Evolutionary conservation across 345 rosid genomes (phyloP).

Genomic region (Aquilaria malaccensis): DNA sequence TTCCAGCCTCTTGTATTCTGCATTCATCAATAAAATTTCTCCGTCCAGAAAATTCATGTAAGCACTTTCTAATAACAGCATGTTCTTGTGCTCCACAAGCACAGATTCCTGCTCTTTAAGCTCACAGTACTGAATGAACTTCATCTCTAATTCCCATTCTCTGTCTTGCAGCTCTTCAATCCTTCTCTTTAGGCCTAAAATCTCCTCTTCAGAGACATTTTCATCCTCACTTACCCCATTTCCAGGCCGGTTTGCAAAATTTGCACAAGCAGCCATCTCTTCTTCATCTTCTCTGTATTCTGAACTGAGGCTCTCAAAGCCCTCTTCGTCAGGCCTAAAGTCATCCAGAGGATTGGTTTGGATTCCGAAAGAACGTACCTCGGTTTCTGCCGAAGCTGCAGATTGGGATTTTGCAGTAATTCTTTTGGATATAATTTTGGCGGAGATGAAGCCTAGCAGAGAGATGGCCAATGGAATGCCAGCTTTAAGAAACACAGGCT

Average conservation of each 20-base stretch:
- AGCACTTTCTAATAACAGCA: conserved; percentile 31
- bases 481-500: conserved; percentile 58
- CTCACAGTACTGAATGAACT: conserved; percentile 37
- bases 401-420: conserved; percentile 5
- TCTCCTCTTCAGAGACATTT: conserved; percentile 20
- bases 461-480: conserved; percentile 59
- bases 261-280: conserved; percentile 7
- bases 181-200: conserved; percentile 24
- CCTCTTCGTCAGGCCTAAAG: conserved; percentile 9
- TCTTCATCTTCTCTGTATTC: conserved; percentile 19
- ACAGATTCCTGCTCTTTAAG: conserved; percentile 51
- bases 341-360: conserved; percentile 18
- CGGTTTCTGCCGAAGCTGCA: conserved; percentile 16
- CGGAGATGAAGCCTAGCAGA: conserved; percentile 48
- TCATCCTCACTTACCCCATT: conserved; percentile 8
- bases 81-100: conserved; percentile 43
- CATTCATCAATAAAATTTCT: conserved; percentile 43
- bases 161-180: conserved; percentile 45
- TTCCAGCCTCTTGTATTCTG: conserved; percentile 34
- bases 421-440: conserved; percentile 36
- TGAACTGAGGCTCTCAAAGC: conserved; percentile 12
- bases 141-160: conserved; percentile 32
- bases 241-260: conserved; percentile 5
- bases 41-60: conserved; percentile 32
- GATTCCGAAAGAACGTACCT: conserved; percentile 4